phyloP scores from a whole-genome alignment of 495 filamentous ascomycete species.

The Aspergillus leporis region DNA sequence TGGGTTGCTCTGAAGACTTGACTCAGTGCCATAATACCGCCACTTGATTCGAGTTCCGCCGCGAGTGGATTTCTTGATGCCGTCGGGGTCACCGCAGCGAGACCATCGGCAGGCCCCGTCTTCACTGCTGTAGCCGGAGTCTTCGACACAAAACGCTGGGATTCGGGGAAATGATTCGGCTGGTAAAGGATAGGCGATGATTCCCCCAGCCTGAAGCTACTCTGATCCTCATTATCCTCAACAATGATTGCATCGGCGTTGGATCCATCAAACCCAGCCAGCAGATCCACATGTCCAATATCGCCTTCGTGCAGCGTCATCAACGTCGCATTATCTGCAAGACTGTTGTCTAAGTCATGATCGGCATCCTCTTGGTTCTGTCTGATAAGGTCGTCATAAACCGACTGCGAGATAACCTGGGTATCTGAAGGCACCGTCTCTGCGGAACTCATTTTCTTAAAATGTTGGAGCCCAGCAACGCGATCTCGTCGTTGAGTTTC shows the following conservation, averaged over 20 bases:
- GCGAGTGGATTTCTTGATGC: slow-evolving; percentile 49
- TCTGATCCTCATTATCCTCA: slow-evolving; percentile 41
- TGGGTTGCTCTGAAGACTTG: slow-evolving; percentile 55
- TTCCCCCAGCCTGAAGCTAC: slow-evolving; percentile 35
- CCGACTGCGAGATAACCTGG: slow-evolving; percentile 54
- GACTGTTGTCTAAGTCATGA: slow-evolving; percentile 21
- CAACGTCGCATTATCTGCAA: slow-evolving; percentile 35
- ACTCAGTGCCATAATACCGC: slow-evolving; percentile 49
- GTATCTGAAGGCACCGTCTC: slow-evolving; percentile 46
- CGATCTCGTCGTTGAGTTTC: slow-evolving; percentile 4
- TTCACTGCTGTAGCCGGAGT: slow-evolving; percentile 46
- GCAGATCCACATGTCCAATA: slow-evolving; percentile 50
- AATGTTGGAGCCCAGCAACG: slow-evolving; percentile 12
- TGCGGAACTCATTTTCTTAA: slow-evolving; percentile 35
- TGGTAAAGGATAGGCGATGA: slow-evolving; percentile 42
- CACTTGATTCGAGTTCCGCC: slow-evolving; percentile 38
- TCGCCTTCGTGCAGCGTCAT: slow-evolving; percentile 47
- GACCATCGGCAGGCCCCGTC: slow-evolving; percentile 30
- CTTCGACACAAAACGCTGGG: slow-evolving; percentile 46
- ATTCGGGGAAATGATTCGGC: slow-evolving; percentile 50
- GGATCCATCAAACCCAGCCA: slow-evolving; percentile 40
- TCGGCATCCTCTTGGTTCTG: slow-evolving; percentile 35
- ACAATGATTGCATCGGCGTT: slow-evolving; percentile 25
- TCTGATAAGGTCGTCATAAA: slow-evolving; percentile 49
- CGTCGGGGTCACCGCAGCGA: slow-evolving; percentile 36